Base-by-base conservation (phyloP, 164 flowering plant genomes). In the Nelumbo lutea region DNA sequence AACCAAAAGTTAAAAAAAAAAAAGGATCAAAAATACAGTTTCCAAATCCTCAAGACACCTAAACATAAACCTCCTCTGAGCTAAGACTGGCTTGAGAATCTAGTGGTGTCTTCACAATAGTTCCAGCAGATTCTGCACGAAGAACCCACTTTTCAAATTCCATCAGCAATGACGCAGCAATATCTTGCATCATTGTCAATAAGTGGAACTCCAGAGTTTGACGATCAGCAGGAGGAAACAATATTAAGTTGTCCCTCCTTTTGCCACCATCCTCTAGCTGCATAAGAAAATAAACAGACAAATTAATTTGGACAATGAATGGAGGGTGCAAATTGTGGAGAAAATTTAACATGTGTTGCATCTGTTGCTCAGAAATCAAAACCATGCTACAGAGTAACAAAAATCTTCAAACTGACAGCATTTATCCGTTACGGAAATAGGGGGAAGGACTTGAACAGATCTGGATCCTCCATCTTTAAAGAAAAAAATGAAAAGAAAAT, bases 51-150 rank as follows among this genome's bases (percentile, higher is more conserved):
- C 75, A 80, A 82, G 85, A 91, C 91, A 90, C 96, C 97, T 90
- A 91, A 82, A 83, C 72, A 83, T 82, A 79, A 84, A 96, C 99
- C 99, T 96, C 99, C 97, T 96, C 99, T 81, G 99, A 96, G 87
- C 84, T 86, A 75, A 96, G 96, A 88, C 90, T 96, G 71, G 99
- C 87, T 88, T 96, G 99, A 78, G 99, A 96, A 84, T 96, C 99
- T 71, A 96, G 77, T 53, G 99, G 99, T 48, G 99, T 96, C 87
- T 93, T 96, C 73, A 96, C 75, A 82, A 91, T 88, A 51, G 98
- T 89, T 75, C 99, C 99, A 64, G 91, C 79, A 59, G 99, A 93
- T 76, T 96, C 98, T n/a, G 96, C 98, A 69, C 86, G 84, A 70
- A 96, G 95, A 73, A 93, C 99, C 91, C 92, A 92, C 73, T 96